These are phyloP conservation scores for Glutinoglossum americanum DNA, from an alignment of 495 filamentous ascomycete genomes.

Conservation along the genomic window DNA sequence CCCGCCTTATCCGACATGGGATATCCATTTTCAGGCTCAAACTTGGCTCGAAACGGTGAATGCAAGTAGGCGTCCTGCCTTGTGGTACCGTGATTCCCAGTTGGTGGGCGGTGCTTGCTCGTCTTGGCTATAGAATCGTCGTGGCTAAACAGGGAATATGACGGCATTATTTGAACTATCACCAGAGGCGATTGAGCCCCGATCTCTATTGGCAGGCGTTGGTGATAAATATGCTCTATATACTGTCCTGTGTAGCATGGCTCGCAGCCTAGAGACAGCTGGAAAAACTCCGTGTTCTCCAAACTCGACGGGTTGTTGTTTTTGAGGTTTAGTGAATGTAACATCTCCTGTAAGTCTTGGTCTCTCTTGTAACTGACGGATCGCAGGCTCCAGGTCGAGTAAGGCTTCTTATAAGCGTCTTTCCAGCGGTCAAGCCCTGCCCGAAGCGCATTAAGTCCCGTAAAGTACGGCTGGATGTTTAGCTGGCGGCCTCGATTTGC, in stretches of 20 bases:
- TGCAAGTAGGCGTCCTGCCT: neutral
- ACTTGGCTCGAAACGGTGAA: conserved; percentile 9
- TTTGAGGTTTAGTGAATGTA: neutral
- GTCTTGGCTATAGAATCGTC: neutral
- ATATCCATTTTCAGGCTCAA: conserved; percentile 8
- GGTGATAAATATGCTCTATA: neutral
- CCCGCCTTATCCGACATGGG: conserved; percentile 4
- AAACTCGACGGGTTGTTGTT: neutral
- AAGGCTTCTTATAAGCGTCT: conserved; percentile 10
- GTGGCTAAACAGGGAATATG: neutral
- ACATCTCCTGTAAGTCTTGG: neutral
- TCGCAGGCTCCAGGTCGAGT: neutral
- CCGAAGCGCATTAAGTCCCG: conserved; percentile 9
- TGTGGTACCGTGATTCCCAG: neutral
- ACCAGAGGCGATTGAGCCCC: neutral
- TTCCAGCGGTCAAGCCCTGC: conserved; percentile 6
- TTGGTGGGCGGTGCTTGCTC: neutral
- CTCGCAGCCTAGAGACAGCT: neutral
- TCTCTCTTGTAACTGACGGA: neutral
- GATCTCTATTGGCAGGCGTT: neutral
- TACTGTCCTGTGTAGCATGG: neutral
- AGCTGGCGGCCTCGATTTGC: conserved; percentile 12
- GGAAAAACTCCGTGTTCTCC: neutral
- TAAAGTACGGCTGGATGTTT: conserved; percentile 13
- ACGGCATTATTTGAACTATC: neutral